These are phyloP conservation scores for Paramecium sexaurelia DNA, from an alignment of 73 alveolate genomes.

Conservation along the genomic window DNA sequence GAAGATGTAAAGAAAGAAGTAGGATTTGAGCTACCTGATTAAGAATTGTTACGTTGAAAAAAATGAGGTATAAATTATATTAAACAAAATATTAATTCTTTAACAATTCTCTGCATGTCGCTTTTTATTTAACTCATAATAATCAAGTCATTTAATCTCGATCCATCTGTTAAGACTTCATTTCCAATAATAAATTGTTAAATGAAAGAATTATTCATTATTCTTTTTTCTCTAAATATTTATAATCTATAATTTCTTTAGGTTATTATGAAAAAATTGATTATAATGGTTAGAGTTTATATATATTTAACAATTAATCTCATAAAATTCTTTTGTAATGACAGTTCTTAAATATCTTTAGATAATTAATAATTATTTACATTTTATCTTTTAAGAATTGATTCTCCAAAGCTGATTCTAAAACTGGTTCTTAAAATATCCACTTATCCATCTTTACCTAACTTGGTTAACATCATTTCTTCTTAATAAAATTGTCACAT, in stretches of 20 bases:
- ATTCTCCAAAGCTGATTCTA: conserved; percentile 92
- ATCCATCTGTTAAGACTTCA: conserved; percentile 81
- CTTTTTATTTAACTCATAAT: conserved; percentile 87
- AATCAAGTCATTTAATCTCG: conserved; percentile 80
- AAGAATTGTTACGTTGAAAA: not conserved
- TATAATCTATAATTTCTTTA: conserved; percentile 93
- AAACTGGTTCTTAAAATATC: conserved; percentile 94
- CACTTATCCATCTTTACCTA: conserved; percentile 91
- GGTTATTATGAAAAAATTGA: not conserved
- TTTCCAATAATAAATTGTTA: conserved; percentile 86
- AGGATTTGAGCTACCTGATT: not conserved
- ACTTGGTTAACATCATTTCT: conserved; percentile 91
- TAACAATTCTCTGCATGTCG: conserved; percentile 67
- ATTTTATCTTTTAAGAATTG: conserved; percentile 85
- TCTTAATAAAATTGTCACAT: conserved; percentile 71
- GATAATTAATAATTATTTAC: not conserved
- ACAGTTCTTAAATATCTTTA: conserved; percentile 78
- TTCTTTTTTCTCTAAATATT: conserved; percentile 72
- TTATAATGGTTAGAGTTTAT: too few species aligned
- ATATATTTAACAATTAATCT: too few species aligned
- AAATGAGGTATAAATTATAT: not conserved
- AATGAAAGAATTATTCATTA: conserved; percentile 73
- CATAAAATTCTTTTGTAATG: conserved; percentile 73
- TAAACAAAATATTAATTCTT: not conserved
- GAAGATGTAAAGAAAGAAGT: not conserved